A percentile compares a stretch with the other conserved stretches of the same genome.
Evolutionary conservation across 2,329 filamentous ascomycete genomes (phyloP).

Genomic region (Fusarium tjaetaba): DNA sequence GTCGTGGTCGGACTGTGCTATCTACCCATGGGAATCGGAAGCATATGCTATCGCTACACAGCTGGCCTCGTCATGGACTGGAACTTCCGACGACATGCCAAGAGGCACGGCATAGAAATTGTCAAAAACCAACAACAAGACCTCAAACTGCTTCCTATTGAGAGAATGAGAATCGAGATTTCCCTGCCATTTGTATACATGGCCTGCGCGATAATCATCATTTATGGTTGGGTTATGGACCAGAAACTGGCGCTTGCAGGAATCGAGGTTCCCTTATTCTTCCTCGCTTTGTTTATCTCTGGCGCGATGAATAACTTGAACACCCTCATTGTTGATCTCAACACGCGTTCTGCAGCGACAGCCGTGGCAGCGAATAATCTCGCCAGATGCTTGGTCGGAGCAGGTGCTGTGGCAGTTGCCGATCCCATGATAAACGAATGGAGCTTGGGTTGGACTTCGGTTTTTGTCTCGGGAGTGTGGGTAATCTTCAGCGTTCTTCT

Average conservation of each 20-base stretch:
- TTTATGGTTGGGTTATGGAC: not conserved
- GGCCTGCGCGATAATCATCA: not conserved
- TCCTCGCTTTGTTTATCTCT: not conserved
- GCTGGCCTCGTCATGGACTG: not conserved
- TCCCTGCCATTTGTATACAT: not conserved
- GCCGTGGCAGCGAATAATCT: not conserved
- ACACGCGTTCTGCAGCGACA: not conserved
- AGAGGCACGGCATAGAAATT: not conserved
- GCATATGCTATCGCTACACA: not conserved
- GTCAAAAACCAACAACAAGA: not conserved
- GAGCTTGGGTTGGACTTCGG: not conserved
- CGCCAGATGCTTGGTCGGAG: not conserved
- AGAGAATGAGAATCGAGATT: not conserved
- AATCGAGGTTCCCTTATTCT: not conserved
- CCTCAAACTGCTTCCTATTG: not conserved
- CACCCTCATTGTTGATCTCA: not conserved
- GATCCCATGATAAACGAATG: not conserved
- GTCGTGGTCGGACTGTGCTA: not conserved
- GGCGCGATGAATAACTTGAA: not conserved
- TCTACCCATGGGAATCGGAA: not conserved
- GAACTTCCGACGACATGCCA: not conserved
- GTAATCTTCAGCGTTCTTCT: not conserved
- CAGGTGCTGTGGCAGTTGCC: not conserved
- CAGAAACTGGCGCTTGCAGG: not conserved
- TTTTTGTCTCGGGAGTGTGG: not conserved